A percentile compares a stretch with the other conserved stretches of the same genome.
Evolutionary conservation across 805 yeast genomes (phyloP).

Genomic region (Metschnikowia anglica): DNA sequence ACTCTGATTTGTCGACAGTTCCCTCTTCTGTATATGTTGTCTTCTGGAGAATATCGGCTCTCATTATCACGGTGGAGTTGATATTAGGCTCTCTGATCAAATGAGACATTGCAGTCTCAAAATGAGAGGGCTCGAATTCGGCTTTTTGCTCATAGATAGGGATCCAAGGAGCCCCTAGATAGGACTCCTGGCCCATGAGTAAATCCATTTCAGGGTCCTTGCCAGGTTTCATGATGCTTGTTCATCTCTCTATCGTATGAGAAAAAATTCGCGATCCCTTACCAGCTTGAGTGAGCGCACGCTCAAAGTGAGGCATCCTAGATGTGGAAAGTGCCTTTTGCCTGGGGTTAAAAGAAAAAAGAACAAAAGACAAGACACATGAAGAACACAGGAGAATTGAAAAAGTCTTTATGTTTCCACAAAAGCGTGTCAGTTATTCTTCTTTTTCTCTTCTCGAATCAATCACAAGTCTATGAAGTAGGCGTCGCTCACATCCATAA

Average conservation of each 20-base stretch:
- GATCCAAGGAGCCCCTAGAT: slow-evolving; percentile 62
- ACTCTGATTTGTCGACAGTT: slow-evolving; percentile 18
- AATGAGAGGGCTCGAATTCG: slow-evolving; percentile 55
- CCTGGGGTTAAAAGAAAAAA: background rate
- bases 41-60: slow-evolving; percentile 78
- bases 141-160: slow-evolving; percentile 52
- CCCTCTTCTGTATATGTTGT: slow-evolving; percentile 39
- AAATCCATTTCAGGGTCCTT: slow-evolving; percentile 16
- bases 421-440: too few species aligned
- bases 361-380: background rate
- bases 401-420: background rate
- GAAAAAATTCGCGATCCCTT: slow-evolving; percentile 11
- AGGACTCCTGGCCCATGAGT: slow-evolving; percentile 30
- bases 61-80: slow-evolving; percentile 84
- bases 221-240: slow-evolving; percentile 8
- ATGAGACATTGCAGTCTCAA: slow-evolving; percentile 73
- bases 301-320: background rate
- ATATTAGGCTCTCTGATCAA: slow-evolving; percentile 81
- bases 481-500: slow-evolving; percentile 40
- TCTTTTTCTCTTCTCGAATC: slow-evolving; percentile 1
- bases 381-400: background rate
- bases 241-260: background rate
- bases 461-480: slow-evolving; percentile 37
- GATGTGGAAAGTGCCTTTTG: background rate
- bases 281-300: background rate